Evolutionary conservation across 1,284 basidiomycete genomes (phyloP), one percentile per base, ranked within the genome.

Genomic region (Fomitopsis schrenkii): DNA sequence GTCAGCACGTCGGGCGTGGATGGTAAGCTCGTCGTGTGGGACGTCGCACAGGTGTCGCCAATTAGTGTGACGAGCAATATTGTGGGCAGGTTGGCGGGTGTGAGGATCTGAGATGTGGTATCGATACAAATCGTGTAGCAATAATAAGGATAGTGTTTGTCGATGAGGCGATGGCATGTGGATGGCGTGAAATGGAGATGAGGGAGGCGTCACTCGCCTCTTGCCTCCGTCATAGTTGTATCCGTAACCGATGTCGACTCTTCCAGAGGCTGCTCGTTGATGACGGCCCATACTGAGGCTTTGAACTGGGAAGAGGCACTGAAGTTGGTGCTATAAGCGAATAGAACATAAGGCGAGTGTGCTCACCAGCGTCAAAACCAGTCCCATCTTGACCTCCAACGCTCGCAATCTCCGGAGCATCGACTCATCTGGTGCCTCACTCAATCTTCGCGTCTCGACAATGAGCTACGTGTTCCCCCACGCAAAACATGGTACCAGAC

Each of bases 1-100:
- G 89, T 99, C 61, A 94, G 91, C 72, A 98, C 96, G 17, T 90
- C 88, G n/a, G 97, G 95, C 9, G 93, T 96, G 33, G 97, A 99
- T 76, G 97, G 97, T 5, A 90, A 90, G 69, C 77, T 99, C 62
- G 95, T 97, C 30, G 82, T 99, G 61, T 99, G 97, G 94, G 82
- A 89, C 63, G 86, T 87, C n/a, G 81, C 79, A 59, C 80, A 82
- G 22, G 84, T 87, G 33, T 76, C 75, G 48, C 69, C 72, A 41
- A 64, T 64, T 54, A 56, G 67, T 41, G 67, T 66, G 33, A 63
- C 65, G 6, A 67, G 68, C 1, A 22, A 22, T 22, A 58, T 74
- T 56, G 67, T 65, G 48, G 71, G 69, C 54, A 68, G 68, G 62
- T 55, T 90, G 66, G 83, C 80, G 36, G 82, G 80, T 12, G 72